Conservation (phyloP, 2,329 filamentous ascomycete species). For the Sphaceloma murrayae region DNA sequence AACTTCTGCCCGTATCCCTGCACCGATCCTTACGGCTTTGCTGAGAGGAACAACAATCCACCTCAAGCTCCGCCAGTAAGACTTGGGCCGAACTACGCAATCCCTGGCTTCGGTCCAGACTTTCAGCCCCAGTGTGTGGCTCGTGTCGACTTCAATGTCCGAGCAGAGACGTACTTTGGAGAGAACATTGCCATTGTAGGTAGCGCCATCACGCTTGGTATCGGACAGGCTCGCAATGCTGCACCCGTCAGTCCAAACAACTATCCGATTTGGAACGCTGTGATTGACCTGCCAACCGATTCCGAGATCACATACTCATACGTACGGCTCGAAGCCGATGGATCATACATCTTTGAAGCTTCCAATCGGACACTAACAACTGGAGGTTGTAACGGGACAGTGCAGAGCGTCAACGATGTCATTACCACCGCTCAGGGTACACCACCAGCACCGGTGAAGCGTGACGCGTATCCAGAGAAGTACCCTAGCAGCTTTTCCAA, state of each 20-base stretch:
- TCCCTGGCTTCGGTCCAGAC: slow-evolving; percentile 58
- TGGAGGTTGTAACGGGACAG: slow-evolving; percentile 25
- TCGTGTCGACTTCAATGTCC: slow-evolving; percentile 27
- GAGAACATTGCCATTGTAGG: slow-evolving; percentile 30
- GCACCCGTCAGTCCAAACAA: slow-evolving; percentile 25
- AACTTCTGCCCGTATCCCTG: slow-evolving; percentile 44
- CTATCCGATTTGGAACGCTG: slow-evolving; percentile 29
- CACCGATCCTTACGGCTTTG: slow-evolving; percentile 30
- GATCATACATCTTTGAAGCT: slow-evolving; percentile 27
- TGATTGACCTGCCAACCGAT: slow-evolving; percentile 27
- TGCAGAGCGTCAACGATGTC: slow-evolving; percentile 22
- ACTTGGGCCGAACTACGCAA: slow-evolving; percentile 47
- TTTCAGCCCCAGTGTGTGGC: slow-evolving; percentile 50
- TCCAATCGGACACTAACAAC: slow-evolving; percentile 27
- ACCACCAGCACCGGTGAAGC: slow-evolving; percentile 6
- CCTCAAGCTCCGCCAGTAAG: slow-evolving; percentile 55
- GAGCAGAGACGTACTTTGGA: slow-evolving; percentile 28
- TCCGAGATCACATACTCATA: slow-evolving; percentile 27
- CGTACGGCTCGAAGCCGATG: slow-evolving; percentile 26
- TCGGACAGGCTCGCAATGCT: slow-evolving; percentile 23
- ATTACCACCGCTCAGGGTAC: slow-evolving; percentile 24
- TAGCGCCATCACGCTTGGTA: slow-evolving; percentile 27
- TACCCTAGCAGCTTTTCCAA: slow-evolving; percentile 24
- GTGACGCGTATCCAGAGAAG: neutral
- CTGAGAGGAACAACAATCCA: slow-evolving; percentile 40